Percentiles rank a stretch among this genome's conserved stretches.
Conservation (phyloP, 176 grass and related monocot species). For the Microstegium vimineum region DNA sequence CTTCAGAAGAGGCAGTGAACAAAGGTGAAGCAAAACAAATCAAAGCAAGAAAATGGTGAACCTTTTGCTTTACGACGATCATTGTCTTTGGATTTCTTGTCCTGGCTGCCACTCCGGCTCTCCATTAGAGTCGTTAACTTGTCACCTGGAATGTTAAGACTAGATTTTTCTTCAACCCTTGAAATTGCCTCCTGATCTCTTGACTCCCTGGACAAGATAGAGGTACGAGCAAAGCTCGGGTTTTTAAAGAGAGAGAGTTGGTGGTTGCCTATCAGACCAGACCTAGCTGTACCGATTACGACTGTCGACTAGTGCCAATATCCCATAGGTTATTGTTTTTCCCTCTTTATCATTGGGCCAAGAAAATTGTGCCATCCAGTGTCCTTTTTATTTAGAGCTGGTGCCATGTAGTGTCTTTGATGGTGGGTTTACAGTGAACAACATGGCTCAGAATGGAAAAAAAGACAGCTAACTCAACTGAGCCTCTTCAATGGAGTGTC, state of each 20-base stretch:
- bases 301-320: not conserved
- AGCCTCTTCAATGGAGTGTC: no score
- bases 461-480: no score
- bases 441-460: no score
- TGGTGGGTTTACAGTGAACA: no score
- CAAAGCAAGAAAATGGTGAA: constrained; percentile 8
- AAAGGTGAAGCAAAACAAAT: constrained; percentile 20
- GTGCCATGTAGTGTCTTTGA: no score
- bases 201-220: not conserved
- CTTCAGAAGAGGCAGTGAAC: not conserved
- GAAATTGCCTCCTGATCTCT: not conserved
- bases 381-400: not conserved
- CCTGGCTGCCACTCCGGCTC: constrained; percentile 17
- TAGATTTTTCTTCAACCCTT: not conserved
- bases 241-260: constrained; percentile 29
- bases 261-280: not conserved
- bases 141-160: not conserved
- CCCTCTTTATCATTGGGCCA: not conserved
- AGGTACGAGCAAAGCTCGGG: constrained; percentile 13
- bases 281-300: constrained; percentile 16
- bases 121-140: not conserved
- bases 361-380: not conserved
- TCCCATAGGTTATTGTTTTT: not conserved
- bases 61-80: constrained; percentile 25
- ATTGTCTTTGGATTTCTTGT: constrained; percentile 10